Percentiles rank a stretch among this genome's conserved stretches.
phyloP scores from a whole-genome alignment of 2,329 filamentous ascomycete genomes.

The Xenosphaeropsis pyriputrescens region DNA sequence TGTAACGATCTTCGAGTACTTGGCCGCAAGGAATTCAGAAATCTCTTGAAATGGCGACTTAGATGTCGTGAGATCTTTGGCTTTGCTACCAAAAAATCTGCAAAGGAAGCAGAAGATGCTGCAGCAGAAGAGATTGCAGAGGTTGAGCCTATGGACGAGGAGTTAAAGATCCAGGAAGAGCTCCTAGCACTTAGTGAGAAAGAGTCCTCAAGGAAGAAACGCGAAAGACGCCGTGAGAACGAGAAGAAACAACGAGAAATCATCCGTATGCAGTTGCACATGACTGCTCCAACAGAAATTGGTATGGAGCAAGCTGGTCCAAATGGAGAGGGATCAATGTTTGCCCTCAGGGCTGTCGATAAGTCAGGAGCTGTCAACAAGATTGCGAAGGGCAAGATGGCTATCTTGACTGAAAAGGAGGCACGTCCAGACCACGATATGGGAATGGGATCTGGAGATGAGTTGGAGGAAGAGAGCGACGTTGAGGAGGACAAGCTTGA shows the following conservation, averaged over 20 bases:
- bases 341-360: constrained; percentile 70
- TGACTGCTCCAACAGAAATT: constrained; percentile 91
- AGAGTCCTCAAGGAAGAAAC: constrained; percentile 62
- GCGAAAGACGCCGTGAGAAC: constrained; percentile 75
- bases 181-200: constrained; percentile 70
- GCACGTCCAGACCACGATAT: constrained; percentile 43
- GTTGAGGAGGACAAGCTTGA: constrained; percentile 74
- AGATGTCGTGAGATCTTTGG: constrained; percentile 85
- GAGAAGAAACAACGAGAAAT: constrained; percentile 92
- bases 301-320: constrained; percentile 78
- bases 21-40: constrained; percentile 87
- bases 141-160: constrained; percentile 86
- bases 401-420: constrained; percentile 41
- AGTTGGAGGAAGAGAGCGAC: constrained; percentile 47
- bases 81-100: constrained; percentile 52
- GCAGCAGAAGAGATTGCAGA: constrained; percentile 58
- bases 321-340: constrained; percentile 69
- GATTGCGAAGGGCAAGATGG: constrained; percentile 69
- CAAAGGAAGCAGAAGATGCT: constrained; percentile 24
- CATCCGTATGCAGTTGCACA: constrained; percentile 92
- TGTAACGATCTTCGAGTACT: constrained; percentile 80
- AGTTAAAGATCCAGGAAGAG: constrained; percentile 79
- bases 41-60: constrained; percentile 77
- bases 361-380: constrained; percentile 55
- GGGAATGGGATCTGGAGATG: constrained; percentile 37